Evolutionary conservation across 306 rosid species (phyloP).

Genomic region (Quercus berberidifolia): DNA sequence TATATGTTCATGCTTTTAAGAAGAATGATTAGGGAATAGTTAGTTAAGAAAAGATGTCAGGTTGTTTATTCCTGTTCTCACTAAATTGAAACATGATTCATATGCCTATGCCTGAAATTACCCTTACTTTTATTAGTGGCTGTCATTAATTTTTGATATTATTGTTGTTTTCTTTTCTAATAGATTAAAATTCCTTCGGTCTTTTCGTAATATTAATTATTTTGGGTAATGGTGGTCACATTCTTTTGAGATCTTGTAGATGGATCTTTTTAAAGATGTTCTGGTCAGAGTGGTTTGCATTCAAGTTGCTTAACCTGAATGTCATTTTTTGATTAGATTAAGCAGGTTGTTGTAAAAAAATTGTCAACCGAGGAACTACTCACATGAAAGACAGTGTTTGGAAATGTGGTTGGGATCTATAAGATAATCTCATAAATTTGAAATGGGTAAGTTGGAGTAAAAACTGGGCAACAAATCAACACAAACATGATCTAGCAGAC

Average conservation of each 20-base stretch:
- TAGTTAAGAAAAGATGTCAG: not conserved
- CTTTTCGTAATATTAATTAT: constrained; percentile 22
- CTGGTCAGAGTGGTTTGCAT: constrained; percentile 43
- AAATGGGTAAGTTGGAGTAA: constrained; percentile 23
- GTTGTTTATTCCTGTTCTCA: not conserved
- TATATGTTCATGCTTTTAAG: not conserved
- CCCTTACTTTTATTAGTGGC: not conserved
- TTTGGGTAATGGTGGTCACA: constrained; percentile 44
- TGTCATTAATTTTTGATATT: not conserved
- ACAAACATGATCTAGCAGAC: constrained; percentile 6
- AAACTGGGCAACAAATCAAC: constrained; percentile 16
- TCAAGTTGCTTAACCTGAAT: constrained; percentile 36
- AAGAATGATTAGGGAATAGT: not conserved
- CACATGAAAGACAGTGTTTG: constrained; percentile 26
- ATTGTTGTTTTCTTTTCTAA: not conserved
- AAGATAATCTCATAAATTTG: constrained; percentile 4
- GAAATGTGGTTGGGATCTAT: constrained; percentile 22
- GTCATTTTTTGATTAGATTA: constrained; percentile 35
- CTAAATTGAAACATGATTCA: not conserved
- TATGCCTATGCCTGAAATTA: not conserved
- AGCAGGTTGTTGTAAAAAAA: constrained; percentile 32
- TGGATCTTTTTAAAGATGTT: constrained; percentile 35
- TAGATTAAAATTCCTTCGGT: not conserved
- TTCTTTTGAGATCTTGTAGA: constrained; percentile 43
- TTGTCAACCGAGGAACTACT: constrained; percentile 26